Evolutionary conservation across 176 grass and related monocot genomes (phyloP).

Genomic region (Zoysia pacifica): DNA sequence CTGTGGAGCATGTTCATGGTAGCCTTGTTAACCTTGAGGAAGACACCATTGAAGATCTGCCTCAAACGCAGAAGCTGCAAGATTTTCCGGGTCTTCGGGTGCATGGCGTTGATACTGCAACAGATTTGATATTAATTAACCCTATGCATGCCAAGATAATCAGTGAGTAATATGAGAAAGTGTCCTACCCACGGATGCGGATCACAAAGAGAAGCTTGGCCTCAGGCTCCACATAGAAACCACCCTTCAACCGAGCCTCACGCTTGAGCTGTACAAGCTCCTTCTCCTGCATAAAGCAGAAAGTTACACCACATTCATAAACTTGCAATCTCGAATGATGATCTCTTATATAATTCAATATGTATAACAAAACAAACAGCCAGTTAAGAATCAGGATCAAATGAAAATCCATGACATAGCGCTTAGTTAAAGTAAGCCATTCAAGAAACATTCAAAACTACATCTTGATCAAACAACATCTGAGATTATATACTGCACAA

Average conservation of each 20-base stretch:
- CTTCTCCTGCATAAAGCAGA: slow-evolving; percentile 54
- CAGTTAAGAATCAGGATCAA: too few relatives aligned
- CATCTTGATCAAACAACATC: too few relatives aligned
- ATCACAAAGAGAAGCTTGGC: slow-evolving; percentile 82
- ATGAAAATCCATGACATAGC: too few relatives aligned
- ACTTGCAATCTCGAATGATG: too few relatives aligned
- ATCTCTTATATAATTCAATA: too few relatives aligned
- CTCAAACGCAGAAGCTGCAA: slow-evolving; percentile 87
- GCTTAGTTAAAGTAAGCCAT: too few relatives aligned
- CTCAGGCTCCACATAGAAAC: slow-evolving; percentile 91
- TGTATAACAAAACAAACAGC: too few relatives aligned
- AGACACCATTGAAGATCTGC: slow-evolving; percentile 96
- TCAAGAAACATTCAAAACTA: too few relatives aligned
- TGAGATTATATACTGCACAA: too few relatives aligned
- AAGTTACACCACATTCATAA: too few relatives aligned
- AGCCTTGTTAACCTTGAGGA: slow-evolving; percentile 96
- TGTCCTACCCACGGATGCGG: slow-evolving; percentile 68
- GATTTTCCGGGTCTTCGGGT: slow-evolving; percentile 90
- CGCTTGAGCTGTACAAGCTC: slow-evolving; percentile 82
- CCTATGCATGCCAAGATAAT: background rate
- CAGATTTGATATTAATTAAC: background rate
- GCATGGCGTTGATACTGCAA: slow-evolving; percentile 94
- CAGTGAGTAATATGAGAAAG: background rate
- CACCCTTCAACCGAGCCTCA: slow-evolving; percentile 88
- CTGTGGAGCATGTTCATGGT: slow-evolving; percentile 89